These are phyloP conservation scores for Penicillium crustosum DNA, from an alignment of 2,329 filamentous ascomycete species.

Conservation along the genomic window DNA sequence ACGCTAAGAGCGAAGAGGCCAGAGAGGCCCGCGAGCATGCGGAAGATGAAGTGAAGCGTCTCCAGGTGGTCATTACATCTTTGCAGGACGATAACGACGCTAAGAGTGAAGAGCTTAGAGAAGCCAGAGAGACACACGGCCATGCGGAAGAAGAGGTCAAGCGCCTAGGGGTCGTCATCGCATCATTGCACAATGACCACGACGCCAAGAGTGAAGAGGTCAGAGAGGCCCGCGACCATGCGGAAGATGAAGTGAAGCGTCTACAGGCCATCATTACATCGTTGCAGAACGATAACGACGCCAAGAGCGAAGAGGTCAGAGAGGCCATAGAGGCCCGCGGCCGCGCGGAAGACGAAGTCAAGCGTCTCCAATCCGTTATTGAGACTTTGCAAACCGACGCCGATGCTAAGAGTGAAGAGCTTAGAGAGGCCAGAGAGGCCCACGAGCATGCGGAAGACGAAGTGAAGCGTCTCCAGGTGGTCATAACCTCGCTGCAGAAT, in stretches of 20 bases:
- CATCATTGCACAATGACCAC: neutral
- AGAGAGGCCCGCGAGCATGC: constrained; percentile 21
- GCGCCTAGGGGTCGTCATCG: neutral
- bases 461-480: constrained; percentile 10
- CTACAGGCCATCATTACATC: neutral
- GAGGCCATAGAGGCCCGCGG: constrained; percentile 7
- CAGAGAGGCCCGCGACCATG: neutral
- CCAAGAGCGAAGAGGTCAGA: neutral
- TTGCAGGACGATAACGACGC: neutral
- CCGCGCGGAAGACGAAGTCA: constrained; percentile 15
- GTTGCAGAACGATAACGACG: neutral
- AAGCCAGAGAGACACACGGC: neutral
- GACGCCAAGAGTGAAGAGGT: neutral
- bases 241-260: neutral
- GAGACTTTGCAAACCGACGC: neutral
- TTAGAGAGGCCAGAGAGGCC: constrained; percentile 3
- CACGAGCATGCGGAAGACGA: constrained; percentile 15
- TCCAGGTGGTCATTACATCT: constrained; percentile 25
- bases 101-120: neutral
- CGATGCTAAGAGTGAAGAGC: neutral
- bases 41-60: constrained; percentile 27
- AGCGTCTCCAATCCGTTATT: too few species aligned
- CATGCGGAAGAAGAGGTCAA: neutral
- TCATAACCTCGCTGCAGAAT: too few species aligned
- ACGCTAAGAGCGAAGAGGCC: constrained; percentile 21